Conservation (phyloP, 164 flowering plant species). For the Liriodendron chinense region DNA sequence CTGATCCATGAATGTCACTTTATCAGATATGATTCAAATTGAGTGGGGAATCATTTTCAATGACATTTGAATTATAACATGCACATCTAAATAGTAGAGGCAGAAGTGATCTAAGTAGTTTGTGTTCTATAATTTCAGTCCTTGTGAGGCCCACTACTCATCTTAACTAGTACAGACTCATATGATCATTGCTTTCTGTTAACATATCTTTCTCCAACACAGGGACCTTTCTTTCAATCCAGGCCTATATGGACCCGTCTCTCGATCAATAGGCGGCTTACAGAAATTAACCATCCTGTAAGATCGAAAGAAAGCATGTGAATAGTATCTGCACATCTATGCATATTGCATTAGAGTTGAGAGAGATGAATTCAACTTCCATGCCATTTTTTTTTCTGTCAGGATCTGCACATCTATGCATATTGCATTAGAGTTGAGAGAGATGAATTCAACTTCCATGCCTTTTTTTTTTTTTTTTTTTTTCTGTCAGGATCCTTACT, state of each 20-base stretch:
- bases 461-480: not conserved
- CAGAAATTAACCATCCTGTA: slow-evolving; percentile 64
- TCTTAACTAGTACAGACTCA: not conserved
- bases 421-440: not conserved
- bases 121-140: not conserved
- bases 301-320: slow-evolving; percentile 19
- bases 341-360: not conserved
- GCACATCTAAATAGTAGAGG: not conserved
- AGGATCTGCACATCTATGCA: slow-evolving; percentile 49
- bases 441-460: not conserved
- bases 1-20: not conserved
- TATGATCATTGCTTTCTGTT: not conserved
- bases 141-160: not conserved
- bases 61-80: not conserved
- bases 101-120: not conserved
- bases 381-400: slow-evolving; percentile 12
- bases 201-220: slow-evolving; percentile 15
- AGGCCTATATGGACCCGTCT: slow-evolving; percentile 60
- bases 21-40: not conserved
- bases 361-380: not conserved
- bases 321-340: not conserved
- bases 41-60: not conserved
- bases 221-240: slow-evolving; percentile 80
- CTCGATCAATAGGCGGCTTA: slow-evolving; percentile 64
- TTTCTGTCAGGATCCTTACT: slow-evolving; percentile 62